Base-by-base conservation (phyloP, 805 yeast species). In the Wickerhamomyces alni region DNA sequence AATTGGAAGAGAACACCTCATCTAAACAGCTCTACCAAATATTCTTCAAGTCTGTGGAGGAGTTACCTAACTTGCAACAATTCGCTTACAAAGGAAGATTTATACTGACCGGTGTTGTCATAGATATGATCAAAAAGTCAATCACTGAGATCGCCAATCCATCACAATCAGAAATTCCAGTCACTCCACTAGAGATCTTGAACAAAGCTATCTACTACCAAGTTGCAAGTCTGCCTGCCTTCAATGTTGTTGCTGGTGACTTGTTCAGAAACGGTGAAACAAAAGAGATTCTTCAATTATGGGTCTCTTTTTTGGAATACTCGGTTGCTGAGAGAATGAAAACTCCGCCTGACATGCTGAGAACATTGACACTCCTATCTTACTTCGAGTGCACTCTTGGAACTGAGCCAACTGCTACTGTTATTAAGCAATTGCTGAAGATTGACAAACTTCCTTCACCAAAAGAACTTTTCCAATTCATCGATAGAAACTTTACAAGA, bases 251-350 rank as follows among this genome's bases (percentile, higher is more conserved):
- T 17, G 50, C 47, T 11, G 15, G 17, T 8, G 36, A 43, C 26
- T 31, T 42, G 31, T 37, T 52, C 28, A 41, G 37, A 25, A 39
- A 45, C 8, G 52, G 50, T 8, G 38, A 42, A 1, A 19, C 25
- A 12, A 24, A 33, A 11, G 52, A 43, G 25, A 47, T 47, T 3
- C 36, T 55, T 19, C 39, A 44, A 2, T 33, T 51, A 15, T 52
- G 58, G 56, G 57, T 54, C 4, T 41, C 49, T 1, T 54, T 28
- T 33, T 36, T 50, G 12, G 57, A 55, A 40, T 50, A 48, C 34
- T 34, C 35, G 11, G 38, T 41, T 8, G 2, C 38, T 19, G 30
- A 33, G 41, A 37, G 31, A 5, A 24, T n/a, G 12, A 22, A 37
- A 6, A 21, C 30, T 3, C 33, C 31, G 17, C 38, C 29, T 13